A percentile compares a stretch with the other conserved stretches of the same genome.
These are phyloP conservation scores for Alternaria infectoria DNA, from an alignment of 2,329 filamentous ascomycete species.

Conservation along the genomic window DNA sequence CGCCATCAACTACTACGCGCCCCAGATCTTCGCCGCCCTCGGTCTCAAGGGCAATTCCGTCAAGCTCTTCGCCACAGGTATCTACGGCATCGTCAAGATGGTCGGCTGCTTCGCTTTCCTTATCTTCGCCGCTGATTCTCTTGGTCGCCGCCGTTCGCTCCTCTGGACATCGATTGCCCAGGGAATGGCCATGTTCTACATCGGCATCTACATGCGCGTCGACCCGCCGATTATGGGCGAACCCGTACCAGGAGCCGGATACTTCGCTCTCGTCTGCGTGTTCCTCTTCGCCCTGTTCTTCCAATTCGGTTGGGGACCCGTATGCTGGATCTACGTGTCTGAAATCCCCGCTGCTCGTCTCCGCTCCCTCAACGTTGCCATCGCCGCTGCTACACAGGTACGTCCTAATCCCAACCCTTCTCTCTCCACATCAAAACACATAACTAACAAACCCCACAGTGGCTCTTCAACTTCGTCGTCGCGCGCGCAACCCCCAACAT, in stretches of 20 bases:
- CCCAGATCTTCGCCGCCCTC: slow-evolving; percentile 70
- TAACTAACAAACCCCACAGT: slow-evolving; percentile 61
- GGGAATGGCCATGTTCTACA: slow-evolving; percentile 69
- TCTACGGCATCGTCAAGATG: slow-evolving; percentile 77
- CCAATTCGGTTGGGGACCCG: slow-evolving; percentile 67
- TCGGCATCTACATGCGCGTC: slow-evolving; percentile 73
- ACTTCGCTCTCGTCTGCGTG: slow-evolving; percentile 73
- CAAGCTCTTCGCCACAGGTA: slow-evolving; percentile 73
- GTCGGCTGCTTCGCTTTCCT: slow-evolving; percentile 68
- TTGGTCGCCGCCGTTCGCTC: slow-evolving; percentile 68
- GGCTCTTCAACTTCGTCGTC: slow-evolving; percentile 77
- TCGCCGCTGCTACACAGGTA: slow-evolving; percentile 61
- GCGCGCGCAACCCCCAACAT: slow-evolving; percentile 72
- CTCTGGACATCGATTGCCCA: slow-evolving; percentile 70
- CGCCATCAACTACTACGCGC: slow-evolving; percentile 68
- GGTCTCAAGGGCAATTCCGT: slow-evolving; percentile 64
- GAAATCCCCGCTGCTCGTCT: slow-evolving; percentile 68
- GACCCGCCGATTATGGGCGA: slow-evolving; percentile 62
- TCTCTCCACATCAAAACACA: background rate
- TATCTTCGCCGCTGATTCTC: slow-evolving; percentile 70
- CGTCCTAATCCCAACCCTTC: background rate
- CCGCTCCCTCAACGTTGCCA: slow-evolving; percentile 69
- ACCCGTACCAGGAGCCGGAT: slow-evolving; percentile 68
- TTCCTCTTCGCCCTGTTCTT: slow-evolving; percentile 75
- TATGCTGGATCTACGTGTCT: slow-evolving; percentile 74